A percentile compares a stretch with the other conserved stretches of the same genome.
phyloP scores from a whole-genome alignment of 169 alveolate species.

The Plasmodium fragile region DNA sequence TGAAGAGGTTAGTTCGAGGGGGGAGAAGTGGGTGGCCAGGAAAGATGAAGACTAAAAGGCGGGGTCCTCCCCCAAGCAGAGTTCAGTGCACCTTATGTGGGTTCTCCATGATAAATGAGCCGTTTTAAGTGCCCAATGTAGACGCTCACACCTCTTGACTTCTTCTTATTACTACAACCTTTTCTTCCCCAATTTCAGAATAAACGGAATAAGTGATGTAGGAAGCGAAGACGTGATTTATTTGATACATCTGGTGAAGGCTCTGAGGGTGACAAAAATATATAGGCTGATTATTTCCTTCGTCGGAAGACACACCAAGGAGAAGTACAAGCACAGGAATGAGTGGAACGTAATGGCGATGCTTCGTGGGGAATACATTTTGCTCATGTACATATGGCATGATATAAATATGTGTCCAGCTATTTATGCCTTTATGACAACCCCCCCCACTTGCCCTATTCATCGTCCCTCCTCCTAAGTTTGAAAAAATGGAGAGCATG shows the following conservation, averaged over 20 bases:
- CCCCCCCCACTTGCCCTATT: not conserved
- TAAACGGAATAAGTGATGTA: not conserved
- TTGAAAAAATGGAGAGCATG: slow-evolving; percentile 72
- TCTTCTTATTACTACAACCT: not conserved
- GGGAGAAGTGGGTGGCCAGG: not conserved
- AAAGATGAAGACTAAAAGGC: not conserved
- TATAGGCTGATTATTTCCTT: slow-evolving; percentile 23
- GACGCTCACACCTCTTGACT: not conserved
- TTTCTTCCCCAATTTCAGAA: not conserved
- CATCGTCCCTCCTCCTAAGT: not conserved
- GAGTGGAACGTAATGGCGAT: slow-evolving; percentile 47
- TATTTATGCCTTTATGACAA: not conserved
- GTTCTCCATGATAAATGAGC: too few species aligned
- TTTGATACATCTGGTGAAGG: slow-evolving; percentile 27
- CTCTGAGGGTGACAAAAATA: slow-evolving; percentile 30
- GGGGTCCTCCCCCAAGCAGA: not conserved
- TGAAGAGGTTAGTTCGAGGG: slow-evolving; percentile 5
- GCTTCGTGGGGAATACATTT: not conserved
- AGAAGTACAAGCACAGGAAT: slow-evolving; percentile 64
- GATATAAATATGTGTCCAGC: not conserved
- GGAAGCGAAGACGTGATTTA: slow-evolving; percentile 4
- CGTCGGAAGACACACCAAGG: slow-evolving; percentile 34
- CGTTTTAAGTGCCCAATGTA: too few species aligned
- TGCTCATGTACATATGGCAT: not conserved
- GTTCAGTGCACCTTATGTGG: too few species aligned